Percentiles rank a stretch among this genome's conserved stretches.
These are phyloP conservation scores for Corymbia maculata DNA, from an alignment of 345 rosid species.

Conservation along the genomic window DNA sequence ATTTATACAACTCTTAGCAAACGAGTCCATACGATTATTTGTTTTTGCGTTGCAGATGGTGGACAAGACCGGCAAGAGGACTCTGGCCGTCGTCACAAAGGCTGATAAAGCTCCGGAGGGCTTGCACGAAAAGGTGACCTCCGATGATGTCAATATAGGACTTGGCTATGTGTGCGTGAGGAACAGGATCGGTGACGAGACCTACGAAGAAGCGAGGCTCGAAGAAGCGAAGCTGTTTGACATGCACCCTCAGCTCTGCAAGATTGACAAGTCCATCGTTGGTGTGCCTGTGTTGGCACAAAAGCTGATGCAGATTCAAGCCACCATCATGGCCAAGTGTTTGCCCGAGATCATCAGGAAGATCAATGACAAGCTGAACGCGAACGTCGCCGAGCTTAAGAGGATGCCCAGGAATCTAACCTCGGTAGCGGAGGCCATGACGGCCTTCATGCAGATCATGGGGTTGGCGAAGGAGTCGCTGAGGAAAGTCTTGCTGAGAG, in stretches of 20 bases:
- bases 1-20: not conserved
- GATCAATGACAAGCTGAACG: constrained; percentile 17
- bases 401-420: constrained; percentile 16
- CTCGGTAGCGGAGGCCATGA: constrained; percentile 21
- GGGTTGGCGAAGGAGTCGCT: constrained; percentile 32
- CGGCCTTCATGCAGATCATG: constrained; percentile 26
- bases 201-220: constrained; percentile 18
- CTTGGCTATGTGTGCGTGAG: constrained; percentile 43
- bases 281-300: constrained; percentile 27
- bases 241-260: constrained; percentile 6
- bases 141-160: constrained; percentile 42
- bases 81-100: constrained; percentile 46
- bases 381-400: not conserved
- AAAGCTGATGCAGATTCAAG: constrained; percentile 25
- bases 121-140: constrained; percentile 24
- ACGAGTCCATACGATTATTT: not conserved
- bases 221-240: constrained; percentile 14
- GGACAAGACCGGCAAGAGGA: constrained; percentile 29
- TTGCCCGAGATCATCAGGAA: constrained; percentile 18
- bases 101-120: constrained; percentile 46
- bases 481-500: constrained; percentile 19
- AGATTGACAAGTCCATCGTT: constrained; percentile 23
- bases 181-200: constrained; percentile 28
- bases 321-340: constrained; percentile 8
- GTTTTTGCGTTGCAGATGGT: constrained; percentile 9